Conservation (phyloP, 257 asterid genomes). For the Gentiana dahurica region DNA sequence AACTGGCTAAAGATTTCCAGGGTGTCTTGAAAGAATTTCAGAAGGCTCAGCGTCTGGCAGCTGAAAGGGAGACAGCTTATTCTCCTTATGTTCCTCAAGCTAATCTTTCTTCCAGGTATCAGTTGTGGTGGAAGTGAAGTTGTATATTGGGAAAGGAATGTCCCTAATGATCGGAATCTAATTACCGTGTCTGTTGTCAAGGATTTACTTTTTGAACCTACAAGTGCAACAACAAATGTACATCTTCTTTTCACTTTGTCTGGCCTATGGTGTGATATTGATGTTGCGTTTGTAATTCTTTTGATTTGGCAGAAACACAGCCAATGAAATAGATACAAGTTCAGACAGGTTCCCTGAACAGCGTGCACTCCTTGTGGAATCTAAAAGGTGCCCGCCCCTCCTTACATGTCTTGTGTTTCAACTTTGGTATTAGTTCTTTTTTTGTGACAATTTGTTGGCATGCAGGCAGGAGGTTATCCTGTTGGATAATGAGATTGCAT, state of each 20-base stretch:
- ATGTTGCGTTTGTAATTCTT: too few relatives aligned
- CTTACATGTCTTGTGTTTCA: background rate
- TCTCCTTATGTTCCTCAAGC: slow-evolving; percentile 52
- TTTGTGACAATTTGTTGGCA: slow-evolving; percentile 10
- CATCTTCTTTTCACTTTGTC: too few relatives aligned
- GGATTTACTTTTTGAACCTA: background rate
- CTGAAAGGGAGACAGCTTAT: slow-evolving; percentile 57
- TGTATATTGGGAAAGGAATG: background rate
- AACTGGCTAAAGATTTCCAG: slow-evolving; percentile 94
- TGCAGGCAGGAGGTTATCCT: slow-evolving; percentile 76
- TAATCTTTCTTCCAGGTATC: slow-evolving; percentile 53
- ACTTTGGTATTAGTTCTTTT: slow-evolving; percentile 1
- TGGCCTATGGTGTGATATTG: too few relatives aligned
- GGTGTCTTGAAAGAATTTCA: slow-evolving; percentile 87
- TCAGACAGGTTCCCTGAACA: slow-evolving; percentile 47
- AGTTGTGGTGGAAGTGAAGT: background rate
- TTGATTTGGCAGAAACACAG: slow-evolving; percentile 40
- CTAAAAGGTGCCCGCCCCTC: slow-evolving; percentile 48
- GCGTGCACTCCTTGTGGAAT: slow-evolving; percentile 54
- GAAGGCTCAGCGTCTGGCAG: slow-evolving; percentile 37
- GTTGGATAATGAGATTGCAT: slow-evolving; percentile 83
- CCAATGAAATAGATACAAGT: slow-evolving; percentile 41
- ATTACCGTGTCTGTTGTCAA: background rate
- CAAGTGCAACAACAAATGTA: too few relatives aligned
- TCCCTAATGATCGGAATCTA: background rate